Evolutionary conservation across 2,329 filamentous ascomycete genomes (phyloP), one percentile per base, ranked within the genome.

Genomic region (Penicillium sp.): DNA sequence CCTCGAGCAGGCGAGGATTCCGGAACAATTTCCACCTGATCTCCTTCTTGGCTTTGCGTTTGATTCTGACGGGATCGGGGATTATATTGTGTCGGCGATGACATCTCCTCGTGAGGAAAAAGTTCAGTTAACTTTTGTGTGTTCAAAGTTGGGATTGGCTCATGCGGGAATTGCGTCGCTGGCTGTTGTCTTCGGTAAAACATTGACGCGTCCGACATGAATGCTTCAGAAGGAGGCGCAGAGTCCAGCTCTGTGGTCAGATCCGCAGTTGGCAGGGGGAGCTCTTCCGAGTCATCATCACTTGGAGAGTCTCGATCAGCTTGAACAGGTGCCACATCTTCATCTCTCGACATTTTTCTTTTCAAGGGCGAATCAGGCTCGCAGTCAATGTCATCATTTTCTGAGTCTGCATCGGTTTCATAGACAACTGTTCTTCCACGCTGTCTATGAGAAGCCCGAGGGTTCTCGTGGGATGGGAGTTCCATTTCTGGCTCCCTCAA

Each of bases 361-460:
- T 18, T 47, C 48, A 28, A 55, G 45, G 33, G 37, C 39, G 39
- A 53, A 47, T 3, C 48, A 12, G 46, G 24, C 6, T 55, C 55
- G 35, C 64, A 54, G n/a, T 64, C 53, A 12, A 54, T 46, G 7
- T 67, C 66, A 25, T 58, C 61, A 27, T 62, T 60, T 11, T 71
- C 66, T 9, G 64, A 59, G n/a, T 72, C 69, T 2, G 61, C 67
- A 52, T 72, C 70, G 3, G 70, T 73, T 45, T 71, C 70, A 53
- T 72, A 71, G 11, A 73, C 53, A n/a, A 73, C 62, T 2, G 59
- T 66, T 42, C 60, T 61, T 34, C 62, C 57, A 11, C 52, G 57
- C 33, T 54, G 53, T 5, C 46, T 46, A 3, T 42, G 43, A 25
- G 43, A 40, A 3, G 28, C 25, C 13, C 13, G 26, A 3, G 6